These are phyloP conservation scores for Termitomyces eurrhizus DNA, from an alignment of 768 basidiomycete species.

Conservation along the genomic window DNA sequence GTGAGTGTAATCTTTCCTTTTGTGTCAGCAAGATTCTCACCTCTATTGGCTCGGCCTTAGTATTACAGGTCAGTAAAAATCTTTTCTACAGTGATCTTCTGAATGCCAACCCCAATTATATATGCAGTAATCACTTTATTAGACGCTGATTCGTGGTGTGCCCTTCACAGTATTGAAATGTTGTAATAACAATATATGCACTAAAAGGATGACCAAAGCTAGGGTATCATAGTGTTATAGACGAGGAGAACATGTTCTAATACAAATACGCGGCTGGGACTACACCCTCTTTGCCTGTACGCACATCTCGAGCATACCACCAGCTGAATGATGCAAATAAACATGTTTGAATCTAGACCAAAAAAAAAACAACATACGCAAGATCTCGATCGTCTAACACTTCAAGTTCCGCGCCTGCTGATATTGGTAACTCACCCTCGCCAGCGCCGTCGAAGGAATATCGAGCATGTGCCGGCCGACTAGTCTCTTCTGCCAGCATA, in stretches of 20 bases:
- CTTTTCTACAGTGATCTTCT: neutral
- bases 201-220: slow-evolving; percentile 12
- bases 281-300: slow-evolving; percentile 81
- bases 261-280: slow-evolving; percentile 91
- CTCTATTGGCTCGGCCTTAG: neutral
- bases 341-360: neutral
- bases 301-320: slow-evolving; percentile 89
- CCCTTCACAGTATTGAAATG: neutral
- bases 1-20: slow-evolving; percentile 33
- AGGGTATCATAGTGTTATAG: slow-evolving; percentile 25
- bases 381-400: slow-evolving; percentile 78
- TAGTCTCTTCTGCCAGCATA: slow-evolving; percentile 59
- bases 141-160: neutral
- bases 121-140: neutral
- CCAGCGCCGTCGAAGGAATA: slow-evolving; percentile 80
- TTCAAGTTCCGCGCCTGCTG: slow-evolving; percentile 67
- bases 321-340: slow-evolving; percentile 51
- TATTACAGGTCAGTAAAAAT: slow-evolving; percentile 17
- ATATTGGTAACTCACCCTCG: slow-evolving; percentile 72
- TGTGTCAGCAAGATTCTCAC: neutral
- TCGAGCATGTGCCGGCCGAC: slow-evolving; percentile 73
- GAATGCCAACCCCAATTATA: neutral
- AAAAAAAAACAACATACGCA: slow-evolving; percentile 51
- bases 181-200: slow-evolving; percentile 7
- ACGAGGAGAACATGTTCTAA: slow-evolving; percentile 45